A percentile compares a stretch with the other conserved stretches of the same genome.
phyloP scores from a whole-genome alignment of 768 basidiomycete species.

The Lentinula guzmanii region DNA sequence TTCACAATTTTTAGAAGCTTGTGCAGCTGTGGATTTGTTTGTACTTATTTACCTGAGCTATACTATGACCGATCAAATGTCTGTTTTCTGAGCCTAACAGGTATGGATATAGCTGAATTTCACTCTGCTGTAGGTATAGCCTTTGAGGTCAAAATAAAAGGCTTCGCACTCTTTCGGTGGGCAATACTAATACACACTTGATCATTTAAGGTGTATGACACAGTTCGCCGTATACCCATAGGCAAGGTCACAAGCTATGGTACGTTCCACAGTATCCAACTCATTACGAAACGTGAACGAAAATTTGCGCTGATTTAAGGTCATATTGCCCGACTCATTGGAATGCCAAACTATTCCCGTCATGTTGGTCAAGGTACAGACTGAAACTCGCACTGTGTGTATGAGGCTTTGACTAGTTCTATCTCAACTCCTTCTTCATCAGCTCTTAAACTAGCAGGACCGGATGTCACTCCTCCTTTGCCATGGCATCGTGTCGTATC shows the following conservation, averaged over 20 bases:
- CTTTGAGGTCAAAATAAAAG: not conserved
- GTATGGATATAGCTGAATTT: constrained; percentile 58
- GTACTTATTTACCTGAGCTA: too few relatives aligned
- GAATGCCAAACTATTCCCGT: constrained; percentile 73
- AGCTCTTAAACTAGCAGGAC: constrained; percentile 77
- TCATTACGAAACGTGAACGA: not conserved
- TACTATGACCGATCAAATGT: too few relatives aligned
- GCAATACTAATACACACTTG: not conserved
- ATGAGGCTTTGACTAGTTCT: too few relatives aligned
- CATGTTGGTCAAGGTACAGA: constrained; percentile 76
- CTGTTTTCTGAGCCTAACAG: too few relatives aligned
- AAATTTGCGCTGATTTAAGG: constrained; percentile 31
- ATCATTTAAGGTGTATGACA: constrained; percentile 55
- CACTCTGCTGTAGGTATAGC: constrained; percentile 46
- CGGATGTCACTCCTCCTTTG: constrained; percentile 54
- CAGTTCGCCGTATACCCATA: constrained; percentile 63
- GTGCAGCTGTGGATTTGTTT: too few relatives aligned
- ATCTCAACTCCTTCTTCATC: not conserved
- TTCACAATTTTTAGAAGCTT: too few relatives aligned
- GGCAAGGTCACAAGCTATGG: constrained; percentile 74
- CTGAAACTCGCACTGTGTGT: too few relatives aligned
- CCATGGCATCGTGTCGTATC: constrained; percentile 81
- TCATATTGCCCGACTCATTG: constrained; percentile 74
- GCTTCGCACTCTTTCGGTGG: not conserved
- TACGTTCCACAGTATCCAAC: constrained; percentile 15